Percentiles rank a stretch among this genome's conserved stretches.
Evolutionary conservation across 2,329 filamentous ascomycete genomes (phyloP).

Genomic region (Colletotrichum lindemuthianum): DNA sequence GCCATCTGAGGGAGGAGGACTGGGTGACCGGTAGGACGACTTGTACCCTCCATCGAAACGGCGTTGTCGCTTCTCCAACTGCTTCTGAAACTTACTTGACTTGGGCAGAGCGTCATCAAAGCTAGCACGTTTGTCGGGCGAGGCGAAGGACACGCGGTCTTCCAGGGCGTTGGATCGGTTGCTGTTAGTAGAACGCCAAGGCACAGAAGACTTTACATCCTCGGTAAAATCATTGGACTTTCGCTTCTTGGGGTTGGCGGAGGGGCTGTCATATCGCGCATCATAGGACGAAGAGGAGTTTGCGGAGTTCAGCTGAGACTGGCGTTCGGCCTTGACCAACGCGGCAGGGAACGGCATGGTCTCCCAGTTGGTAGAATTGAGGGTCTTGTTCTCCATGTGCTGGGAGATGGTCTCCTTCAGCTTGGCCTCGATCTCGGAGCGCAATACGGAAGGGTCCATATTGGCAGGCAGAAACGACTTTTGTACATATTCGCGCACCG

Average conservation of each 20-base stretch:
- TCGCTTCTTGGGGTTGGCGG: slow-evolving; percentile 74
- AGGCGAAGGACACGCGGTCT: slow-evolving; percentile 77
- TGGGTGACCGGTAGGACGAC: slow-evolving; percentile 64
- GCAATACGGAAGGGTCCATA: slow-evolving; percentile 68
- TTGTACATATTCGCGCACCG: slow-evolving; percentile 89
- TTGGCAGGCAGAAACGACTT: slow-evolving; percentile 85
- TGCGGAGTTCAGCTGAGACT: slow-evolving; percentile 55
- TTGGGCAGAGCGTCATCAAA: slow-evolving; percentile 56
- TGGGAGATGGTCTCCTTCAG: slow-evolving; percentile 87
- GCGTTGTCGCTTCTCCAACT: slow-evolving; percentile 87
- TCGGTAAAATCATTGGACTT: slow-evolving; percentile 77
- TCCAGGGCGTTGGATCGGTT: slow-evolving; percentile 63
- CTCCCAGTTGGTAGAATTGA: slow-evolving; percentile 85
- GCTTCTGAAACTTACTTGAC: slow-evolving; percentile 89
- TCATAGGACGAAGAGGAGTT: slow-evolving; percentile 40
- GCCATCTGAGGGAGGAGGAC: slow-evolving; percentile 66
- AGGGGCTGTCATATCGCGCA: slow-evolving; percentile 38
- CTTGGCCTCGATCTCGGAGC: slow-evolving; percentile 81
- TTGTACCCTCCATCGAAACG: slow-evolving; percentile 80
- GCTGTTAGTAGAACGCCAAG: slow-evolving; percentile 79
- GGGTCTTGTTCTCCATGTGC: slow-evolving; percentile 77
- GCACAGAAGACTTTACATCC: slow-evolving; percentile 65
- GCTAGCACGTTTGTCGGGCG: slow-evolving; percentile 56
- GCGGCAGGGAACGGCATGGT: slow-evolving; percentile 85
- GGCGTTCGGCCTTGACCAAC: slow-evolving; percentile 78